Base-by-base conservation (phyloP, 75 land plant genomes). In the Picea sitchensis region DNA sequence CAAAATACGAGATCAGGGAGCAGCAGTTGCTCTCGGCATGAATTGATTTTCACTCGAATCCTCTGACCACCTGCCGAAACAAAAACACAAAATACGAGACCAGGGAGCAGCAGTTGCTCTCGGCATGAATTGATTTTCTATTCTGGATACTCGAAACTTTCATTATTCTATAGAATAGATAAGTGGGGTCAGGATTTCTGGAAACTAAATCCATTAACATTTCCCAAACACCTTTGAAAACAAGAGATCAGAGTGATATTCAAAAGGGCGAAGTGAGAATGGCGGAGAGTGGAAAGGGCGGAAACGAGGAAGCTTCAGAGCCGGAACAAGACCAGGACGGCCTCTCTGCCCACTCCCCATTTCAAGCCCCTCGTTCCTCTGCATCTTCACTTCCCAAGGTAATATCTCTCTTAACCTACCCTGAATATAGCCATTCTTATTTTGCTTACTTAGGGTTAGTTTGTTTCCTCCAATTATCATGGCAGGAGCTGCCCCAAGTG, bases 401-500 rank as follows among this genome's bases (percentile, higher is more conserved):
- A 21, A 5, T 80, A 11, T 47, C 18, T 47, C 7, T 6, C 75
- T 13, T 30, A 20, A 21, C 61, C 31, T 18, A 20, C 73, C 1
- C 4, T 34, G 57, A 57, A 57, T 62, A 57, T 67, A 5, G 8
- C 14, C 18, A 38, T 5, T 56, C 38, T 64, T 38, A 81, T 76
- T 61, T 58, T 77, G 23, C 30, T 54, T 64, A 54, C 64, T 20
- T 17, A 15, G 23, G 12, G 1, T 64, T 59, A 11, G 23, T 12
- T 58, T 26, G 11, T 57, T 72, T 62, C 36, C 62, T 78, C 32
- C 79, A 23, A 32, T 13, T 47, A 23, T 44, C 21, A 8, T 59
- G 65, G 54, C 76, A 92, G 95, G 93, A 88, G 61, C 79, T 89
- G 21, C 86, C 88, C 26, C 90, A 92, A 82, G 92, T 92, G n/a